Conservation (phyloP, 2,329 filamentous ascomycete genomes). For the Aspergillus sp. region DNA sequence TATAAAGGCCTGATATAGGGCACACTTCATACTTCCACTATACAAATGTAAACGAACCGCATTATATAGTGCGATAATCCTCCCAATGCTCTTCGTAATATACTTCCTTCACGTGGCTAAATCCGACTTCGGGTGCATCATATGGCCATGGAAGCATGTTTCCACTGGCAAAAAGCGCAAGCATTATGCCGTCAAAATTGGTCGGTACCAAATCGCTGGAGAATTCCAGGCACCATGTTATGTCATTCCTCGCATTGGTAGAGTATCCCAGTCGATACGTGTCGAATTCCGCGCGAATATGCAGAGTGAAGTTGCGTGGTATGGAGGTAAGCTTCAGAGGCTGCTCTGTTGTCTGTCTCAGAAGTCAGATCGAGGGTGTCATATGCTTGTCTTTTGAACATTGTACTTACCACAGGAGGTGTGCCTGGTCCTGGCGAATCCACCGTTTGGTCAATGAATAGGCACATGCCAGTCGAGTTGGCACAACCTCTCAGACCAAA, state of each 20-base stretch:
- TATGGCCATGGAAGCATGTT: constrained; percentile 4
- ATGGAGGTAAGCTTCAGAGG: background rate
- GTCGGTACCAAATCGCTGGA: background rate
- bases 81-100: constrained; percentile 4
- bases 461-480: background rate
- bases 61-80: background rate
- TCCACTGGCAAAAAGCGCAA: constrained; percentile 6
- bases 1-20: too few species aligned
- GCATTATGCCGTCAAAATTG: constrained; percentile 2
- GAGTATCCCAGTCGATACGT: background rate
- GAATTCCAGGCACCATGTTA: background rate
- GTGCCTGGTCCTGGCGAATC: background rate
- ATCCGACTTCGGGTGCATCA: constrained; percentile 3
- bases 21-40: too few species aligned
- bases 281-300: background rate
- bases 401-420: background rate
- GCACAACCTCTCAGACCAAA: constrained; percentile 2
- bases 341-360: background rate
- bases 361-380: background rate
- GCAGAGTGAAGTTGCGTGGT: background rate
- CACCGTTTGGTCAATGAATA: constrained; percentile 1
- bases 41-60: too few species aligned
- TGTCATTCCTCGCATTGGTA: too few species aligned
- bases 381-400: background rate
- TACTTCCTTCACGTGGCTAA: background rate